Evolutionary conservation across 2,329 filamentous ascomycete species (phyloP), one percentile per base, ranked within the genome.

Genomic region (Colletotrichum karsti): DNA sequence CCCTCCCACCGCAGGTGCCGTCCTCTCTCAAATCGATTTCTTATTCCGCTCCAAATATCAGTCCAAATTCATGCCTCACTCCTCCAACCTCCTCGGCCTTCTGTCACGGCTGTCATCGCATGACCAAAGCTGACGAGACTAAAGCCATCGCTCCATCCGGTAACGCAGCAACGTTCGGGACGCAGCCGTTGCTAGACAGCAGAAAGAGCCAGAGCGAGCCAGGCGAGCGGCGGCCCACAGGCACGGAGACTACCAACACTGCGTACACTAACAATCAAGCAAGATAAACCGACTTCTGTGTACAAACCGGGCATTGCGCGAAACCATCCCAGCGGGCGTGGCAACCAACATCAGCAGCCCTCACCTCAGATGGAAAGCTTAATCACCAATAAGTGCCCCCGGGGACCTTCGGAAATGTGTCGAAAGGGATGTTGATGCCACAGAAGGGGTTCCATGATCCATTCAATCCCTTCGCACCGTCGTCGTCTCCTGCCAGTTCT

Each of bases 311-410:
- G 60, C 65, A 64, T 59, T 67, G 60, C 60, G 53, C 46, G 44
- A 67, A 64, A 58, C 64, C n/a, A n/a, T n/a, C n/a, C 42, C 35
- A 55, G 53, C 44, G 53, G 65, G 60, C 53, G 65, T 58, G 54
- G 46, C 54, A 50, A 41, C 44, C 50, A 35, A 61, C 58, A 57
- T 18, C 37, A 58, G 24, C 42, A 42, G 44, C 46, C 39, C 39
- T 44, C 60, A 48, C 51, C 50, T 67, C 59, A 39, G 42, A 54
- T 54, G 60, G 37, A 67, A 67, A 67, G 60, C 53, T 64, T 67
- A 57, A 67, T 54, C 20, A 51, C 22, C 15, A 46, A 42, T 3
- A 53, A 22, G 35, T 51, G 53, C 18, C 35, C 1, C 15, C n/a
- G 20, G 24, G 53, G 51, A 30, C 39, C 53, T 51, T 20, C n/a